Evolutionary conservation across 1,284 basidiomycete species (phyloP), one percentile per base, ranked within the genome.

Genomic region (Ustilago hordei): DNA sequence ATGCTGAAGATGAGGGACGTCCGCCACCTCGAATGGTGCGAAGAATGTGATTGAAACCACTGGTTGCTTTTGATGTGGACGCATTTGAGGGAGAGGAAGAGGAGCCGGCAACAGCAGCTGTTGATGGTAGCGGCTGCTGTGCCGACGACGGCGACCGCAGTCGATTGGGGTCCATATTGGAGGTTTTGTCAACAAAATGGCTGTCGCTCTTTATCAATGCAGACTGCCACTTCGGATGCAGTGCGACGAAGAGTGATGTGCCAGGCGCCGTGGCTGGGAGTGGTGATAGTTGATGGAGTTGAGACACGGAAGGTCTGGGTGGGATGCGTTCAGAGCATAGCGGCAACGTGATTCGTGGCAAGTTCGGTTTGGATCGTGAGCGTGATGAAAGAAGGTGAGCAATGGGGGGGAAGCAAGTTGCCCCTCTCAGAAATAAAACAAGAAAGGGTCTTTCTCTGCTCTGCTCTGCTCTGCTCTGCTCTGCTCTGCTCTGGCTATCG

Each of bases 41-140:
- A 9, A 78, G 64, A 35, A 78, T 73, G 17, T 78, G 67, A 11
- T 78, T 73, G 59, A 73, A 65, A 47, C 66, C 59, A 66, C 62
- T 73, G 58, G 64, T 70, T 7, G 65, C 67, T 36, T 73, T 73
- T 15, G 69, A 69, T 3, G 66, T 55, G 23, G 64, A 64, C 12
- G 63, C 36, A 1, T 60, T 55, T 4, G 66, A 43, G 17, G 69
- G 52, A 2, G 60, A 53, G 41, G 67, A 15, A 7, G 56, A 28
- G 35, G 64, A n/a, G 28, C 17, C 48, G 12, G 57, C 45, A n/a
- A 35, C 61, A 39, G 70, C 60, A 9, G 64, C 45, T 7, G 52
- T 54, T 12, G 70, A 47, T 9, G 64, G 50, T 48, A 68, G 36
- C 8, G 64, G 39, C 61, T 64, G 64, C 38, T 64, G 55, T 36